Conservation (phyloP, 1,284 basidiomycete genomes). For the Cryptococcus amylolentus region DNA sequence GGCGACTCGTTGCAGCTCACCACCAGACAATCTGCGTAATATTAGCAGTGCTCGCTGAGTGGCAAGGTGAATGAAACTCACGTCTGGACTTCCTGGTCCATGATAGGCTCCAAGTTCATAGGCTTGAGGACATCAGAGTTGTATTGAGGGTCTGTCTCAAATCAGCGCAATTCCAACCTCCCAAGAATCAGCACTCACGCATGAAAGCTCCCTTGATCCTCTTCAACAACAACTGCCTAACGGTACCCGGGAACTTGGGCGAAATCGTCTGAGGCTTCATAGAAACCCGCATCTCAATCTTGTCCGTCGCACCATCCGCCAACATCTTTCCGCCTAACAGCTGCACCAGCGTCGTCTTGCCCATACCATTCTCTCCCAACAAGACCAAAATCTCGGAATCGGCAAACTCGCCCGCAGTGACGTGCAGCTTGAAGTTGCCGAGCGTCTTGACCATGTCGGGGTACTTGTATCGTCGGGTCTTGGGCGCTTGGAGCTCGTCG, state of each 20-base stretch:
- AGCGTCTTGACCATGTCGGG: slow-evolving; percentile 94
- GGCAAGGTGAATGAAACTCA: slow-evolving; percentile 15
- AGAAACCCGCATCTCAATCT: slow-evolving; percentile 70
- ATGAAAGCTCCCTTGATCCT: slow-evolving; percentile 90
- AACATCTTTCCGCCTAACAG: slow-evolving; percentile 79
- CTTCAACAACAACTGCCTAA: slow-evolving; percentile 87
- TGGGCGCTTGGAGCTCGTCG: slow-evolving; percentile 77
- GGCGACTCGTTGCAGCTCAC: slow-evolving; percentile 92
- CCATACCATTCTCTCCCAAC: slow-evolving; percentile 95
- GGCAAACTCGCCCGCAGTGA: slow-evolving; percentile 80
- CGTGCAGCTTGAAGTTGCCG: slow-evolving; percentile 86
- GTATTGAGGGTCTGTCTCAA: slow-evolving; percentile 74
- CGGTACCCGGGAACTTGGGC: slow-evolving; percentile 89
- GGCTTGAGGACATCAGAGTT: slow-evolving; percentile 94
- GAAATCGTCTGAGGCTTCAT: slow-evolving; percentile 88
- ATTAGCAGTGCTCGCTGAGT: slow-evolving; percentile 1
- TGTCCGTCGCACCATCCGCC: slow-evolving; percentile 77
- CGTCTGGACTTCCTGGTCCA: slow-evolving; percentile 95
- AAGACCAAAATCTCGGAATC: slow-evolving; percentile 97
- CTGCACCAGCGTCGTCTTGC: slow-evolving; percentile 94
- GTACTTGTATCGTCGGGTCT: slow-evolving; percentile 81
- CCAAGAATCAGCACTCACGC: slow-evolving; percentile 50
- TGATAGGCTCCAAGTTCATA: slow-evolving; percentile 81
- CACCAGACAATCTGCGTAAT: slow-evolving; percentile 68
- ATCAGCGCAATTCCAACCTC: slow-evolving; percentile 2